A percentile compares a stretch with the other conserved stretches of the same genome.
Conservation (phyloP, 2,329 filamentous ascomycete species). For the Xylaria sp. region DNA sequence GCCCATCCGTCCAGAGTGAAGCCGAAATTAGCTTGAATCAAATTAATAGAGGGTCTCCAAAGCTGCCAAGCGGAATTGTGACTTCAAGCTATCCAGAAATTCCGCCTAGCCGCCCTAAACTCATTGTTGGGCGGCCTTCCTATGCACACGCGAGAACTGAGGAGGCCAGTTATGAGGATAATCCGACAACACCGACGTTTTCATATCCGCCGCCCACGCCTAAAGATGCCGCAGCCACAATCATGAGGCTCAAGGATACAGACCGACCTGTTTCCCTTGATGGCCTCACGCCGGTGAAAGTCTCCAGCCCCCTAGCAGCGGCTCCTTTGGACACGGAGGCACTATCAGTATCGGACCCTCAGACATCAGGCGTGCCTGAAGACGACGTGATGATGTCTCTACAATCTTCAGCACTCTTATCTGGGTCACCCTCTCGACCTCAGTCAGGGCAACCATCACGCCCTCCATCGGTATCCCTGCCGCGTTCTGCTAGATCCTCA, state of each 20-base stretch:
- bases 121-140: slow-evolving; percentile 49
- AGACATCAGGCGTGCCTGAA: slow-evolving; percentile 18
- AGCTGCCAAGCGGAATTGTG: slow-evolving; percentile 45
- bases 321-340: slow-evolving; percentile 37
- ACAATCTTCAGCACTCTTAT: slow-evolving; percentile 19
- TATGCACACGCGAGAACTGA: slow-evolving; percentile 51
- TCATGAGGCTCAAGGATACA: slow-evolving; percentile 49
- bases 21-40: slow-evolving; percentile 58
- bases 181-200: slow-evolving; percentile 47
- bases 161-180: slow-evolving; percentile 43
- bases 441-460: slow-evolving; percentile 35
- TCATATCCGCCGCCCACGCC: slow-evolving; percentile 50
- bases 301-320: slow-evolving; percentile 45
- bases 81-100: slow-evolving; percentile 45
- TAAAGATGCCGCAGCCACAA: slow-evolving; percentile 49
- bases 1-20: slow-evolving; percentile 52
- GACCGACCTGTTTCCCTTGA: slow-evolving; percentile 45
- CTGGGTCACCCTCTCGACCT: slow-evolving; percentile 34
- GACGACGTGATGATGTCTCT: slow-evolving; percentile 16
- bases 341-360: slow-evolving; percentile 16
- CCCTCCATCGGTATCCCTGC: slow-evolving; percentile 35
- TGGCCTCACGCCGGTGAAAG: slow-evolving; percentile 46
- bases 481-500: slow-evolving; percentile 46
- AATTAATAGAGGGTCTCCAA: slow-evolving; percentile 54
- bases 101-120: slow-evolving; percentile 47